phyloP scores from a whole-genome alignment of 2,329 filamentous ascomycete species.

The Huntiella savannae region DNA sequence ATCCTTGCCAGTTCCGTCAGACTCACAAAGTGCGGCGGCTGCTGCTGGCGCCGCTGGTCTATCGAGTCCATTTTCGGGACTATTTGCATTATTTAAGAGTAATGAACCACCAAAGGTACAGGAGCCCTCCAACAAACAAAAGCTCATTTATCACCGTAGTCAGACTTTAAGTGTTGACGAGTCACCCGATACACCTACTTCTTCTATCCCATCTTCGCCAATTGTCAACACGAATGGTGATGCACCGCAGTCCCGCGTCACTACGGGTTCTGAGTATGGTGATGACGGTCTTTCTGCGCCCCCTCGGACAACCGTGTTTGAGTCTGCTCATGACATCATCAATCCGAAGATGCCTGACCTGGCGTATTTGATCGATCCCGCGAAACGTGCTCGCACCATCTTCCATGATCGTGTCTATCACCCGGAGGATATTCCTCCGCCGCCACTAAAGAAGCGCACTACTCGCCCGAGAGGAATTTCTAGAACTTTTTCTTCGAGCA shows the following conservation, averaged over 20 bases:
- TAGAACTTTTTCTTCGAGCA: neutral
- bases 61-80: constrained; percentile 34
- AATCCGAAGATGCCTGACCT: constrained; percentile 71
- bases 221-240: constrained; percentile 13
- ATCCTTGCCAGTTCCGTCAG: constrained; percentile 20
- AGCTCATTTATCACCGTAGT: constrained; percentile 55
- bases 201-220: constrained; percentile 17
- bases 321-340: constrained; percentile 80
- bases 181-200: neutral
- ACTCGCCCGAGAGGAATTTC: constrained; percentile 6
- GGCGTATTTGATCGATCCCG: constrained; percentile 69
- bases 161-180: constrained; percentile 40
- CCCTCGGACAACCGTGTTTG: constrained; percentile 81
- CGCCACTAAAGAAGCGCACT: constrained; percentile 40
- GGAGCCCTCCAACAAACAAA: constrained; percentile 37
- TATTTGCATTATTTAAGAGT: constrained; percentile 59
- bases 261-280: constrained; percentile 30
- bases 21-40: constrained; percentile 12
- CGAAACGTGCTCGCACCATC: constrained; percentile 67
- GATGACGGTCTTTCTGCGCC: constrained; percentile 42
- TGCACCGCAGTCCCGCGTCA: constrained; percentile 22
- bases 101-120: constrained; percentile 30
- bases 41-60: constrained; percentile 13
- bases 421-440: constrained; percentile 75
- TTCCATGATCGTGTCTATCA: constrained; percentile 96